Conservation (phyloP, 2,329 filamentous ascomycete species). For the Penicillium griseofulvum region DNA sequence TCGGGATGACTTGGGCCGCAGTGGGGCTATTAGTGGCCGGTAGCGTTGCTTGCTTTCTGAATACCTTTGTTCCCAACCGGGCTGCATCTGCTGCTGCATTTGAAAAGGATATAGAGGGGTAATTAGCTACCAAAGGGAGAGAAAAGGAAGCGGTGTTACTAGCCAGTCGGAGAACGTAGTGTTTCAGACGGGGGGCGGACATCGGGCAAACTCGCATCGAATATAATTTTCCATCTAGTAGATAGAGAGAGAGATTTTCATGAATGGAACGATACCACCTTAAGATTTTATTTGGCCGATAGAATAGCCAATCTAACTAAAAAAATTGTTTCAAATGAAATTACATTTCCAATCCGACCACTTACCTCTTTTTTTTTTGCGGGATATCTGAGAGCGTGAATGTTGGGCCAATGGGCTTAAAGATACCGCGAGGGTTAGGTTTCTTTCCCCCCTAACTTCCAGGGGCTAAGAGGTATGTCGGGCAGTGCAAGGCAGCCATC, state of each 20-base stretch:
- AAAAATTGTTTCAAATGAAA: background rate
- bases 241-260: background rate
- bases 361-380: constrained; percentile 2
- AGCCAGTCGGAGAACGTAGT: constrained; percentile 1
- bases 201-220: constrained; percentile 3
- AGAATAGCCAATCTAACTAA: background rate
- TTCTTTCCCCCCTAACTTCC: background rate
- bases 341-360: constrained; percentile 3
- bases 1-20: constrained; percentile 60
- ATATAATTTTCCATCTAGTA: background rate
- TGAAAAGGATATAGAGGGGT: constrained; percentile 23
- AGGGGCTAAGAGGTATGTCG: background rate
- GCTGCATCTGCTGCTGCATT: constrained; percentile 1
- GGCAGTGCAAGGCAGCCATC: background rate
- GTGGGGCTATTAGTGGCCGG: constrained; percentile 38
- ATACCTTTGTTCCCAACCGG: constrained; percentile 21
- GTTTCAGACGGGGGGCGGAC: background rate
- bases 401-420: background rate
- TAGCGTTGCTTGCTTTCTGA: constrained; percentile 30
- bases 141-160: background rate
- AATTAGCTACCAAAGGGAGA: background rate
- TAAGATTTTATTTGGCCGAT: background rate
- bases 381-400: constrained; percentile 2
- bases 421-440: background rate
- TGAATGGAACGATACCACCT: background rate